A percentile compares a stretch with the other conserved stretches of the same genome.
These are phyloP conservation scores for Diplodia mutila DNA, from an alignment of 2,329 filamentous ascomycete species.

Conservation along the genomic window DNA sequence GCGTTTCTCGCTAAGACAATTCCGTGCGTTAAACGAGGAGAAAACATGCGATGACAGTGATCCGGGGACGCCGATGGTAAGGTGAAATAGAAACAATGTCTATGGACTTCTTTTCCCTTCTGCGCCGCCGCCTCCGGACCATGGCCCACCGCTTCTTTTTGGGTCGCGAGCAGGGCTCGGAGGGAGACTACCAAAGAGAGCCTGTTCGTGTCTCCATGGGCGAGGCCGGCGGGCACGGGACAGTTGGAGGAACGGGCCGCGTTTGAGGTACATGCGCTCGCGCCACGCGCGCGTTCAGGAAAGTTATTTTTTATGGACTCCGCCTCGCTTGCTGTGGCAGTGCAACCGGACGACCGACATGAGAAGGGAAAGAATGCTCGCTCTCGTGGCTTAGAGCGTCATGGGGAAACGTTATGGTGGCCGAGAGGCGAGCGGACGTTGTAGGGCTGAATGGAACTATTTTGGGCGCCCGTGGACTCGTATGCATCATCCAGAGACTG, in stretches of 20 bases:
- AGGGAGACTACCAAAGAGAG: background rate
- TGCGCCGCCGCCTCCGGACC: background rate
- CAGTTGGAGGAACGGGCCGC: slow-evolving; percentile 6
- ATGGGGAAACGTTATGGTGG: too few species aligned
- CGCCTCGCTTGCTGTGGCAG: slow-evolving; percentile 18
- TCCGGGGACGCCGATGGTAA: background rate
- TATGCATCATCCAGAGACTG: slow-evolving; percentile 5
- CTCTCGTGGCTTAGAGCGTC: background rate
- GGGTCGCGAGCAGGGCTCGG: background rate
- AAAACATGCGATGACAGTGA: background rate
- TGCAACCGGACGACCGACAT: background rate
- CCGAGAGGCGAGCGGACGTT: background rate
- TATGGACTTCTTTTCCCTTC: background rate
- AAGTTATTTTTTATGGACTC: background rate
- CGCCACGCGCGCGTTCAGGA: background rate
- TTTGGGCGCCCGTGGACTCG: background rate
- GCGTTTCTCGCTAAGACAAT: background rate
- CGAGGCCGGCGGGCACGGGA: background rate
- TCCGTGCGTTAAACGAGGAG: background rate
- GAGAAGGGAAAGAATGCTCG: background rate
- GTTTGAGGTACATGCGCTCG: slow-evolving; percentile 1
- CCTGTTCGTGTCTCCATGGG: background rate
- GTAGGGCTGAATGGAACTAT: background rate
- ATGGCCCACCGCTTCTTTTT: background rate
- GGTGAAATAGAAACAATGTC: background rate